Evolutionary conservation across 1,139 yeast genomes (phyloP), one percentile per base, ranked within the genome.

Genomic region (Suhomyces coccinellae): DNA sequence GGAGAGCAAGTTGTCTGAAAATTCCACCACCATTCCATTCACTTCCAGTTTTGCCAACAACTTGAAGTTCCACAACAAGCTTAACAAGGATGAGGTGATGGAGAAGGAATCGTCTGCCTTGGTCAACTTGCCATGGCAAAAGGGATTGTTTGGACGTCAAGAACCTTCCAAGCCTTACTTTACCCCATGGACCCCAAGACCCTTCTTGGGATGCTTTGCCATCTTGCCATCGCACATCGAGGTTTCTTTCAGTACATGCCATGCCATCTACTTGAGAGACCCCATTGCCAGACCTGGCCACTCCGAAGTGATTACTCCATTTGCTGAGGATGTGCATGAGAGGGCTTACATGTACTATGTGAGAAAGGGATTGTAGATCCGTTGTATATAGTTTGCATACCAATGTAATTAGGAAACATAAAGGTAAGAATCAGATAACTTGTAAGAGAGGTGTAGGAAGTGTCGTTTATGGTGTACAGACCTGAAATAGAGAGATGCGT

Each of bases 201-300:
- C 93, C 35, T 93, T 91, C 67, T 69, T 93, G 52, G 91, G 96
- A 5, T 95, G 96, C 38, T 89, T 91, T 67, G 95, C 98, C 13
- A 79, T 93, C 49, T 78, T 89, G 56, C 99, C 99, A 26, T 84
- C 87, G 50, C 98, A 93, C 66, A 75, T 93, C 49, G 99, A 93
- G 67, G 74, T 95, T 33, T 87, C 95, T 16, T 91, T 88, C 66
- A 79, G 80, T 51, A 89, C 97, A 8, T 91, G 98, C 64, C 97
- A 91, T 66, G 98, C 97, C 10, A 85, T 93, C 27, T 93, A 93
- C 67, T 73, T 93, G 66, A 85, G 97, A 69, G 96, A 93, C 65
- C 99, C 99, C 13, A 91, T 93, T 46, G 96, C 98, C 11, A 82
- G 98, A 66, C 97, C 98, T 11, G 98, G 97, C 41, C 91, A 87